These are phyloP conservation scores for Croton setiger DNA, from an alignment of 441 rosid genomes.

Conservation along the genomic window DNA sequence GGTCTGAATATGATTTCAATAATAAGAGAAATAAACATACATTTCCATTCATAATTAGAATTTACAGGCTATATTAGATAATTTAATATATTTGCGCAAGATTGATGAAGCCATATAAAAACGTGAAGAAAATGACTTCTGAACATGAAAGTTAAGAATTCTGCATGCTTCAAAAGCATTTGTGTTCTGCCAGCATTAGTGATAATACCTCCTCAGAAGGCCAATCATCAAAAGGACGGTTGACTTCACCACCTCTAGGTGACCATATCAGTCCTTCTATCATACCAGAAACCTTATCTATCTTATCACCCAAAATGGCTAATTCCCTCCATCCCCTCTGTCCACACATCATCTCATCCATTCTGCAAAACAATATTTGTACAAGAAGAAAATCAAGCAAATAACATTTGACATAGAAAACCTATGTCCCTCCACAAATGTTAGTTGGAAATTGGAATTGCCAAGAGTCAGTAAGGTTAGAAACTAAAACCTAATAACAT, in stretches of 20 bases:
- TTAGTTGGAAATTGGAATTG: not conserved
- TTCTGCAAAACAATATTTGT: slow-evolving; percentile 39
- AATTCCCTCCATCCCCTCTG: slow-evolving; percentile 95
- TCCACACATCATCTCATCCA: slow-evolving; percentile 98
- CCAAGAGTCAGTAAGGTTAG: not conserved
- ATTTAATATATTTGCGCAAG: not conserved
- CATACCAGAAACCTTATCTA: slow-evolving; percentile 72
- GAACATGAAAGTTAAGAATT: not conserved
- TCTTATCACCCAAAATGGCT: slow-evolving; percentile 67
- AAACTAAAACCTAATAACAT: not conserved
- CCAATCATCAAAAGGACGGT: slow-evolving; percentile 52
- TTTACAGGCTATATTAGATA: not conserved
- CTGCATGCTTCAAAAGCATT: not conserved
- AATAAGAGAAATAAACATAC: not conserved
- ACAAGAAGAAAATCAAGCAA: not conserved
- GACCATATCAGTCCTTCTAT: slow-evolving; percentile 87
- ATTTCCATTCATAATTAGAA: not conserved
- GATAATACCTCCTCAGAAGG: slow-evolving; percentile 56
- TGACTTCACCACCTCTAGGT: slow-evolving; percentile 55
- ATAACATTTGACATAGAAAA: not conserved
- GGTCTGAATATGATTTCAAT: not conserved
- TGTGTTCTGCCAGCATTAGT: not conserved
- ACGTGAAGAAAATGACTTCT: not conserved
- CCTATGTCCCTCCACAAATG: not conserved
- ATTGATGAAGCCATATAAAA: not conserved